Percentiles rank a stretch among this genome's conserved stretches.
Conservation (phyloP, 2,329 filamentous ascomycete species). For the Aspergillus awamori region DNA sequence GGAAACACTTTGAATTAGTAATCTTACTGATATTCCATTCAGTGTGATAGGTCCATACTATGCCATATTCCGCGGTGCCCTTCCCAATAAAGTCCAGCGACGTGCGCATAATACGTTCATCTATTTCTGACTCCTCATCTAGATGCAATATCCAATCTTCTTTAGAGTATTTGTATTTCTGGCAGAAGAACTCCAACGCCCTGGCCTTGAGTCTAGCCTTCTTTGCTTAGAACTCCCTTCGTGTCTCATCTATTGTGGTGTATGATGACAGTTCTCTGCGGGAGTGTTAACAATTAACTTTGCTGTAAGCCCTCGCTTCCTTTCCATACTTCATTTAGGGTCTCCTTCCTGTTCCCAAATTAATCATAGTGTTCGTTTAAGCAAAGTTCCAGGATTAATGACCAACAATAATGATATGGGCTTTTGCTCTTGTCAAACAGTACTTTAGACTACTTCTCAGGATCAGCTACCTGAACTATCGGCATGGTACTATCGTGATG, state of each 20-base stretch:
- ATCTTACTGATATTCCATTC: too few species aligned
- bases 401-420: too few species aligned
- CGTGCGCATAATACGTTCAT: slow-evolving; percentile 12
- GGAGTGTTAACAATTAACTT: neutral
- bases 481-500: too few species aligned
- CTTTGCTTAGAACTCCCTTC: neutral
- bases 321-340: too few species aligned
- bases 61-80: slow-evolving; percentile 16
- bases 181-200: slow-evolving; percentile 15
- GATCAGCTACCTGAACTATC: too few species aligned
- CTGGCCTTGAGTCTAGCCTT: slow-evolving; percentile 18
- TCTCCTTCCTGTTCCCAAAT: too few species aligned
- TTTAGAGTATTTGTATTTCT: slow-evolving; percentile 10
- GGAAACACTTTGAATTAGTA: too few species aligned
- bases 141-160: slow-evolving; percentile 20
- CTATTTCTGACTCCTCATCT: slow-evolving; percentile 20
- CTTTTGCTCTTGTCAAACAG: too few species aligned
- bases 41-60: slow-evolving; percentile 1
- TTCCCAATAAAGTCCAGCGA: slow-evolving; percentile 19
- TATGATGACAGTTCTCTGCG: neutral
- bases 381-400: too few species aligned
- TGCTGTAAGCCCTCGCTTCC: too few species aligned
- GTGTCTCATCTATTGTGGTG: slow-evolving; percentile 10
- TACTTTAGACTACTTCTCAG: too few species aligned
- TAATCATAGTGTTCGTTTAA: too few species aligned